Evolutionary conservation across 2,329 filamentous ascomycete genomes (phyloP), one percentile per base, ranked within the genome.

Genomic region (Pseudocercospora eumusae): DNA sequence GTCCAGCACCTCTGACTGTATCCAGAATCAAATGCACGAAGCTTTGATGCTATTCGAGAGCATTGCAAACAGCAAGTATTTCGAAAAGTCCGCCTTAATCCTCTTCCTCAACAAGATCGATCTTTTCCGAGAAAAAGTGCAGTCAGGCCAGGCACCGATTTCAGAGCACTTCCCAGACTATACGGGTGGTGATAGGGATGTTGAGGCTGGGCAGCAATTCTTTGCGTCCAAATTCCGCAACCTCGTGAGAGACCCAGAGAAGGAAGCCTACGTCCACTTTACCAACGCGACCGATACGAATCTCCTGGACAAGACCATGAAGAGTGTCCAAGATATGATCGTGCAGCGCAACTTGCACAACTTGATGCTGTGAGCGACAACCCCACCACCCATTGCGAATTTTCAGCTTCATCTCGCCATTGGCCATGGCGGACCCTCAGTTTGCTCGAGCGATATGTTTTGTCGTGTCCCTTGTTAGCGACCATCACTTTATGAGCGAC

Each of bases 41-140:
- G 81, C 81, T 3, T 72, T 83, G 28, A 81, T 81, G 77, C 77
- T 83, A 11, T 83, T 83, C 73, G 80, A 83, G 69, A 80, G 77
- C 64, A 82, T 83, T 66, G 80, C 79, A 20, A 83, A 82, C 66
- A 81, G 79, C 56, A 80, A 80, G 64, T 82, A 81, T 71, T 82
- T 83, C 63, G 79, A 81, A 60, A 80, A 79, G 64, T 80, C 80
- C 15, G 79, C 80, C 10, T 75, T 83, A 33, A 82, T 83, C 60
- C 75, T 83, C 55, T 82, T 83, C 73, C 75, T 83, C 50, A 83
- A 82, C 76, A 83, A 83, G 70, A 81, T 82, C 69, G 81, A 83
- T 66, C 71, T 82, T 9, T 82, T 83, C 76, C 74, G 76, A 56
- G 79, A 82, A 64, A 83, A 82, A 73, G 76, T 83, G 42, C 70